Base-by-base conservation (phyloP, 2,329 filamentous ascomycete species). In the Calonectria pseudoreteaudii region DNA sequence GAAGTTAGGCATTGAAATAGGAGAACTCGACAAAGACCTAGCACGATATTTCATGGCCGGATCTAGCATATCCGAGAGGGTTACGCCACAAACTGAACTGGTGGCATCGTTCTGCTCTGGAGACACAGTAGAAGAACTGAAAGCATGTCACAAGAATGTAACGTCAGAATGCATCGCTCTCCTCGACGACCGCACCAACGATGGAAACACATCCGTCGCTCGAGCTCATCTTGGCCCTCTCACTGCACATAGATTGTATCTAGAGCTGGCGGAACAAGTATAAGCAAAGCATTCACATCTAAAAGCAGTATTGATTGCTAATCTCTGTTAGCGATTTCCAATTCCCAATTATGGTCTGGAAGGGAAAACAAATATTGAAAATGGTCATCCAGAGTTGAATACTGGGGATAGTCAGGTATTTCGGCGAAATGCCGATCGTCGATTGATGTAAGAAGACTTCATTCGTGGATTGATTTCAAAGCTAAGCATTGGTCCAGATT, bases 161-260 rank as follows among this genome's bases (percentile, higher is more conserved):
- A 13, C 6, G 3, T 58, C 50, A 18, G 36, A 58, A 28, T 56
- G 20, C 7, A 4, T 53, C 4, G 52, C 49, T n/a, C 26, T 68
- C 4, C 52, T 68, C 10, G 66, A 68, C 50, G 66, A 68, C 30
- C 66, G 38, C 4, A 47, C 66, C 14, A 68, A 60, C 31, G 66
- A 68, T 36, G 66, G 66, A 8, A 31, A 16, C 2, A 16, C 7
- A 9, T 60, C 52, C 6, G n/a, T 41, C 9, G 28, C 66, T 18
- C 18, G 52, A 7, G 13, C 26, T 1, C 50, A 34, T 31, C 41
- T 23, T 50, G 52, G 52, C 18, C 66, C 52, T 28, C 30, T 68
- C 5, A 60, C 52, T 4, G 41, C 41, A 13, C 38, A 34, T 4
- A 30, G 58, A 28, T 20, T 68, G 10, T 56, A 60, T 31, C 7